Base-by-base conservation (phyloP, 352 stramenopile species). In the Phytophthora megakarya region DNA sequence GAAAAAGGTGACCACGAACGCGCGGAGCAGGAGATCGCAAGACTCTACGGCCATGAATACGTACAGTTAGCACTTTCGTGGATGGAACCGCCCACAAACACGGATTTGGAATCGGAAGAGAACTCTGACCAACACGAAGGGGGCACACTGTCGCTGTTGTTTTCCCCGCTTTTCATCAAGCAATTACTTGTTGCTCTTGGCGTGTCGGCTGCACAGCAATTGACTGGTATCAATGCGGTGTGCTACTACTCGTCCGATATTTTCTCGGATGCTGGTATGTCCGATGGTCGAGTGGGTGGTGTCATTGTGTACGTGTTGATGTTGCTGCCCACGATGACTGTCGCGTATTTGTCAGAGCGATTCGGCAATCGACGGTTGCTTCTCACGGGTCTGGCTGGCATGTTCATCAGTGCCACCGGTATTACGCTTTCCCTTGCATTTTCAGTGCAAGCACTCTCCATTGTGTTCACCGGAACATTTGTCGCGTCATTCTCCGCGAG, bases 191-290 rank as follows among this genome's bases (percentile, higher is more conserved):
- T 80, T 5, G 78, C 76, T 3, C 65, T 83, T 3, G 70, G 61
- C 0, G 55, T 88, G 18, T 68, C 72, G 9, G 57, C 56, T 39
- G 70, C 70, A 10, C 78, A 87, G 35, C 79, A 89, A 40, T 67
- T 89, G 38, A 81, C 80, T 0, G 81, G 81, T 13, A 84, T 91
- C 46, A 88, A 88, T 56, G 76, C 73, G 15, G 72, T 88, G 22
- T 88, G 84, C 62, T 78, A 83, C 57, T 90, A 90, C 61, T 88
- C 78, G 42, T 84, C 75, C 28, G 64, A 76, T 7, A 76, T 90
- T 30, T 88, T 90, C 48, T 75, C 67, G 26, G 57, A 78, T 45
- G 78, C 76, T 10, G 81, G 81, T 0, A 65, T 90, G 22, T 50
- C 53, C 0, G 80, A 90, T 46, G 70, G 66, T 22, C 81, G 81